Evolutionary conservation across 176 grass and related monocot species (phyloP).

Genomic region (Chrysopogon serrulatus): DNA sequence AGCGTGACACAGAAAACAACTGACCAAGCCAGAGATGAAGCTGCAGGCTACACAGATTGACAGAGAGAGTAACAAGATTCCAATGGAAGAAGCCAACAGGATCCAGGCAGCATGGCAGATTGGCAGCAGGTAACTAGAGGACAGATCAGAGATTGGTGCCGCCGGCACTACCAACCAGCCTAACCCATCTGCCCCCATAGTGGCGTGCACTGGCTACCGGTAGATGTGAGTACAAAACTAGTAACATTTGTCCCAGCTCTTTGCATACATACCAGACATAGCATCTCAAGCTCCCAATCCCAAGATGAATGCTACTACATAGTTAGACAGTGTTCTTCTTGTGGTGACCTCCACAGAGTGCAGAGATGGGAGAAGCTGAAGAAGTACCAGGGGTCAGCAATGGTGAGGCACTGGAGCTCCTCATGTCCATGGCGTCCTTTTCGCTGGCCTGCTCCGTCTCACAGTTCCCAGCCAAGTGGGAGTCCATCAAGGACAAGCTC

Average conservation of each 20-base stretch:
- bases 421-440: constrained; percentile 57
- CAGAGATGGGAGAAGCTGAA: constrained; percentile 41
- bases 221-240: constrained; percentile 35
- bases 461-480: constrained; percentile 79
- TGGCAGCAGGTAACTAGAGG: constrained; percentile 29
- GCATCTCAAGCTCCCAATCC: not conserved
- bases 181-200: constrained; percentile 26
- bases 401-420: constrained; percentile 29
- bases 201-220: not conserved
- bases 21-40: constrained; percentile 5
- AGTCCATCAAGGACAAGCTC: constrained; percentile 71
- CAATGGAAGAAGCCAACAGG: constrained; percentile 44
- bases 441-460: constrained; percentile 30
- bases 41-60: not conserved
- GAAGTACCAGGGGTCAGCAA: not conserved
- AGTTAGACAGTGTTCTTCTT: not conserved
- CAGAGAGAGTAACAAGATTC: constrained; percentile 27
- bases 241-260: not conserved
- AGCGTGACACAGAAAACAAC: not conserved
- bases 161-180: constrained; percentile 23
- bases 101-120: constrained; percentile 21
- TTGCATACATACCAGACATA: not conserved
- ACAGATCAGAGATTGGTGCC: constrained; percentile 43
- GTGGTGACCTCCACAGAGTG: not conserved
- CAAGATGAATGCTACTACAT: constrained; percentile 23